Base-by-base conservation (phyloP, 2,329 filamentous ascomycete genomes). In the Stagonosporopsis rhizophila region DNA sequence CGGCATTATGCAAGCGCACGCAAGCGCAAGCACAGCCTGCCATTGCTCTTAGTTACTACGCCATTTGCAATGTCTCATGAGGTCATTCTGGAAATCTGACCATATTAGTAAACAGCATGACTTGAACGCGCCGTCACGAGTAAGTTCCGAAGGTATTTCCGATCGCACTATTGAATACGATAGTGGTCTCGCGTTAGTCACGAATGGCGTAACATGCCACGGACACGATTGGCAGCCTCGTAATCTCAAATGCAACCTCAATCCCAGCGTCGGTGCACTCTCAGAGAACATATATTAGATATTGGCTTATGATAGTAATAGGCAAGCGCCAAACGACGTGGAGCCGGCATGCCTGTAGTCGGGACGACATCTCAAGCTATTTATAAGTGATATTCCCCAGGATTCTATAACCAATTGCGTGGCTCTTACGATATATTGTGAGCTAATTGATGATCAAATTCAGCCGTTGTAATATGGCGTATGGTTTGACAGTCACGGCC, bases 131-230 rank as follows among this genome's bases (percentile, higher is more conserved):
- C 35, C 5, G 9, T 6, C 25, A 20, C 20, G 41, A 52, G 32
- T 52, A 46, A 40, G 49, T 52, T 22, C 42, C 41, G 27, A 30
- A 3, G 11, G 27, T 30, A 30, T 11, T 30, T 30, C 3, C 27
- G 48, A 52, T 12, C 14, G 17, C 35, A 42, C 50, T 46, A 46
- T 53, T 14, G 42, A 41, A 53, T 35, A 53, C 50, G 50, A 45
- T 17, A 34, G 22, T 41, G 17, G 19, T 12, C 32, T 22, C 19
- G 2, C 14, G 2, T n/a, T 39, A 32, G 49, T 25, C 34, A 20
- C 9, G 17, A 8, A 39, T 54, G 22, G 51, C 44, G 51, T 28
- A 38, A 42, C 4, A n/a, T 25, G 30, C 14, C 38, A 41, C 25
- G 27, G 51, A 42, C 30, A 23, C 17, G 28, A 23, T 47, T 30